A percentile compares a stretch with the other conserved stretches of the same genome.
Evolutionary conservation across 108 stramenopile species (phyloP).

Genomic region (Schizochytrium sp.): DNA sequence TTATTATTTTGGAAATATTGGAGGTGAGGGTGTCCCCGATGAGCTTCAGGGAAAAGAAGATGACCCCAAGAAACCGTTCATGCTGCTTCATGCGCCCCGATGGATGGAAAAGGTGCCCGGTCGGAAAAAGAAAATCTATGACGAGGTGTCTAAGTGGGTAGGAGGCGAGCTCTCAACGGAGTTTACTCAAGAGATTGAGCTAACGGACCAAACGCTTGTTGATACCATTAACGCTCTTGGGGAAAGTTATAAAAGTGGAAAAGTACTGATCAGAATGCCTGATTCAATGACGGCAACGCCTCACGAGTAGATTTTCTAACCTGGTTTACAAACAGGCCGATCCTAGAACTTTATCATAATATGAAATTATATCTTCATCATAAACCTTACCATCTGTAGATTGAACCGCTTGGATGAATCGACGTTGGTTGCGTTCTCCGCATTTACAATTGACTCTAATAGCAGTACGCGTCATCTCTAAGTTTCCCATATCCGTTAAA

Average conservation of each 20-base stretch:
- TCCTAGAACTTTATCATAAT: too few species aligned
- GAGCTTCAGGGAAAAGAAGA: not conserved
- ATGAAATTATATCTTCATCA: too few species aligned
- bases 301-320: too few species aligned
- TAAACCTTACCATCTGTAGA: too few species aligned
- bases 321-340: too few species aligned
- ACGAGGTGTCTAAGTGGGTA: not conserved
- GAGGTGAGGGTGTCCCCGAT: conserved; percentile 62
- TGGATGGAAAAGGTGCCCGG: not conserved
- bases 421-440: too few species aligned
- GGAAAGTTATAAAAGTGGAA: conserved; percentile 3
- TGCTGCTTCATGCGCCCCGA: not conserved
- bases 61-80: not conserved
- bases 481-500: too few species aligned
- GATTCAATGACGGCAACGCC: not conserved
- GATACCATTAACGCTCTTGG: not conserved
- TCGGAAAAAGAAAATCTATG: not conserved
- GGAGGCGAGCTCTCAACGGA: not conserved
- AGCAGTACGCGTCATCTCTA: too few species aligned
- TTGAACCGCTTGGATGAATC: too few species aligned
- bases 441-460: too few species aligned
- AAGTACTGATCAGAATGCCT: conserved; percentile 26
- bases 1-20: conserved; percentile 73
- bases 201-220: not conserved
- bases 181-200: not conserved